These are phyloP conservation scores for Rubroshorea leprosula DNA, from an alignment of 345 rosid species.

Conservation along the genomic window DNA sequence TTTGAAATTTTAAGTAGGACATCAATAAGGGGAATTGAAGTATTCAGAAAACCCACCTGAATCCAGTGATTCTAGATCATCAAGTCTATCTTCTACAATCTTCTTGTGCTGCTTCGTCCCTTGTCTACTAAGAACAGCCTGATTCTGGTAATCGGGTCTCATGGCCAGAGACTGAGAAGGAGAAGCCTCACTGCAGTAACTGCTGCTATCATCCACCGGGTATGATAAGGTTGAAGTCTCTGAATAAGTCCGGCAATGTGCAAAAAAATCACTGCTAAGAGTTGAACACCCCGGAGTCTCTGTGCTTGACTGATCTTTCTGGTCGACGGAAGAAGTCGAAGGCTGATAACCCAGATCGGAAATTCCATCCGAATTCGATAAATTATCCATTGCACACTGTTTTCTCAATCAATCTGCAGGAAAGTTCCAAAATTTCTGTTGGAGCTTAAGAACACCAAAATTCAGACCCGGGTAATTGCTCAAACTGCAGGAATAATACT, in stretches of 20 bases:
- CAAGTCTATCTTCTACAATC: constrained; percentile 28
- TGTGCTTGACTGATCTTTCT: constrained; percentile 36
- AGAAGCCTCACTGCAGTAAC: constrained; percentile 55
- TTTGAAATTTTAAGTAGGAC: too few species aligned
- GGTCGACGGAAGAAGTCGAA: constrained; percentile 51
- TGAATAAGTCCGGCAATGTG: constrained; percentile 51
- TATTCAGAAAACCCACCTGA: constrained; percentile 33
- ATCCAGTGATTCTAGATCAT: constrained; percentile 39
- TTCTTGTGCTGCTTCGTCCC: constrained; percentile 31
- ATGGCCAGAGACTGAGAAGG: constrained; percentile 48
- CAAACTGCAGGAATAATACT: too few species aligned
- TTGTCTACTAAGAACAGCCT: constrained; percentile 20
- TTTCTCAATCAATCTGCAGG: constrained; percentile 25
- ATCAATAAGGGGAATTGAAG: too few species aligned
- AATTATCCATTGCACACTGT: constrained; percentile 31
- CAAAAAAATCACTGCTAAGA: constrained; percentile 47
- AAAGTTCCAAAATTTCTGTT: constrained; percentile 56
- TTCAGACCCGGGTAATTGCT: too few species aligned
- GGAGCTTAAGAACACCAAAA: too few species aligned
- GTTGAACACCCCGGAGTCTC: constrained; percentile 60
- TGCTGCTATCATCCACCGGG: constrained; percentile 41
- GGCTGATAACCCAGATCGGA: constrained; percentile 45
- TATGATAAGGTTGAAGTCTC: constrained; percentile 64
- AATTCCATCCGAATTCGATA: constrained; percentile 36
- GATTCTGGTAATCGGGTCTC: constrained; percentile 26